Evolutionary conservation across 176 grass and related monocot species (phyloP).

Genomic region (Oryza australiensis): DNA sequence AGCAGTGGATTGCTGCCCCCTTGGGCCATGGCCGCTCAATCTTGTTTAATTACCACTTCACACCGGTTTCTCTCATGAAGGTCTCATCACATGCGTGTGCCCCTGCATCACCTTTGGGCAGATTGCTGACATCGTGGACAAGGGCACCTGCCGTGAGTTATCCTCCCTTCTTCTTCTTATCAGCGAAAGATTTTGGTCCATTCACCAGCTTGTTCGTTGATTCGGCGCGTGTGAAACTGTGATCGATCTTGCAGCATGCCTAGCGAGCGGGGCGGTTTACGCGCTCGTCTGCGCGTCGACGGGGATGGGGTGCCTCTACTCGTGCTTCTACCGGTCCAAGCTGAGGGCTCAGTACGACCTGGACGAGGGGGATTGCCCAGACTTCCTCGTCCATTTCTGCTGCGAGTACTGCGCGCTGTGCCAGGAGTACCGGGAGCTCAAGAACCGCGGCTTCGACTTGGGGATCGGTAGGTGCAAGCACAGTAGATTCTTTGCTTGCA

Average conservation of each 20-base stretch:
- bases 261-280: conserved; percentile 50
- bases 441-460: conserved; percentile 81
- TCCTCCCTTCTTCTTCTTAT: background rate
- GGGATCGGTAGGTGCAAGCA: conserved; percentile 67
- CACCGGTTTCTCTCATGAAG: conserved; percentile 27
- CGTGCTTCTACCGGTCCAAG: conserved; percentile 80
- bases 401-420: conserved; percentile 83
- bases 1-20: background rate
- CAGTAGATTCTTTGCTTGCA: background rate
- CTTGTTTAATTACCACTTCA: background rate
- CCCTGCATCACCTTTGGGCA: conserved; percentile 95
- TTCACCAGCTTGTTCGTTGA: background rate
- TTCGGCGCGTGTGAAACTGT: background rate
- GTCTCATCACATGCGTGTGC: conserved; percentile 80
- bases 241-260: conserved; percentile 51
- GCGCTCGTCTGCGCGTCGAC: conserved; percentile 45
- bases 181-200: background rate
- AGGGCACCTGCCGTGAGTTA: conserved; percentile 71
- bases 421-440: conserved; percentile 88
- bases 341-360: conserved; percentile 74
- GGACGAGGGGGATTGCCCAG: conserved; percentile 64
- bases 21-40: no score
- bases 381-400: conserved; percentile 83
- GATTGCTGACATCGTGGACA: conserved; percentile 83
- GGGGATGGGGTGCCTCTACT: conserved; percentile 78